Evolutionary conservation across 371 early-diverging fungal genomes (phyloP).

Genomic region (Parasitella parasitica): DNA sequence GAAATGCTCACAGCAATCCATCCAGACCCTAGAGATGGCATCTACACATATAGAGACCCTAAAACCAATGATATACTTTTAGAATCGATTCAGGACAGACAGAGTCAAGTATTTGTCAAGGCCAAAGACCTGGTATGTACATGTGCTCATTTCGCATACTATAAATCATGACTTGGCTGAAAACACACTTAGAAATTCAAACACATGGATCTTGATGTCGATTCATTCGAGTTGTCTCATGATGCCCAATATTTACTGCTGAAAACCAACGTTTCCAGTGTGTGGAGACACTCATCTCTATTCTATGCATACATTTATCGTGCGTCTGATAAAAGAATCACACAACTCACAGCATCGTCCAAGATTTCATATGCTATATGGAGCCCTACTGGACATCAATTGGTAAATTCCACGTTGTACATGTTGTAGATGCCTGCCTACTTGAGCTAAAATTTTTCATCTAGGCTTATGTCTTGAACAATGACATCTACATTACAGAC

Average conservation of each 20-base stretch:
- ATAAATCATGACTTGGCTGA: too few species aligned
- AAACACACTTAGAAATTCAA: neutral
- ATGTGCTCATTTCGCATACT: too few species aligned
- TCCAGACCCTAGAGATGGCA: conserved; percentile 41
- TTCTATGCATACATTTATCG: conserved; percentile 79
- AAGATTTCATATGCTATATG: conserved; percentile 68
- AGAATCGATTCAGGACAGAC: conserved; percentile 34
- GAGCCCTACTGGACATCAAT: conserved; percentile 76
- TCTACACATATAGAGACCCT: conserved; percentile 47
- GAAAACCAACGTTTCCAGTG: conserved; percentile 61
- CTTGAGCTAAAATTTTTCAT: neutral
- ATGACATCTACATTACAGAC: conserved; percentile 81
- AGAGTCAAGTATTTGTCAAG: conserved; percentile 31
- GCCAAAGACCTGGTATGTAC: conserved; percentile 33
- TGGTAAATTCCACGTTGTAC: conserved; percentile 32
- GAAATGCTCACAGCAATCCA: too few species aligned
- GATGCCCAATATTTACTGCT: conserved; percentile 79
- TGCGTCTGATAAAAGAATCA: conserved; percentile 51
- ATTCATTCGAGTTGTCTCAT: conserved; percentile 65
- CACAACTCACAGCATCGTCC: conserved; percentile 56
- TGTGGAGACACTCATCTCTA: conserved; percentile 85
- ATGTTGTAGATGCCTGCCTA: neutral
- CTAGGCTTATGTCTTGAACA: conserved; percentile 80
- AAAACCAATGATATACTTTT: conserved; percentile 47
- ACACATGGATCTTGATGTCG: conserved; percentile 25